Percentiles rank a stretch among this genome's conserved stretches.
Evolutionary conservation across 768 basidiomycete genomes (phyloP).

Genomic region (Russula compacta): DNA sequence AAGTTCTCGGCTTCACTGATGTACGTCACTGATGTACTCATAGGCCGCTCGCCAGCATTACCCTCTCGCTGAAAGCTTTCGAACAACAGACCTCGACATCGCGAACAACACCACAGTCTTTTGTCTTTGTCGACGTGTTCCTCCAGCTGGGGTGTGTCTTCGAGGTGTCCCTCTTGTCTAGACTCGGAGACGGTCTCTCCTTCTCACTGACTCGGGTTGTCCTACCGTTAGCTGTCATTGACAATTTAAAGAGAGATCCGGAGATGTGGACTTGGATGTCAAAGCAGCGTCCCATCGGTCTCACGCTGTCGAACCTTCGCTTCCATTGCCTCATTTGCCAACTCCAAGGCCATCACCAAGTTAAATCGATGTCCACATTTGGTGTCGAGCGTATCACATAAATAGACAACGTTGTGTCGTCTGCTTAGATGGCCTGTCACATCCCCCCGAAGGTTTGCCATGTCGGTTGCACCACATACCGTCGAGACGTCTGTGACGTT

Average conservation of each 20-base stretch:
- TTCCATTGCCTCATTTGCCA: background rate
- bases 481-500: slow-evolving; percentile 2
- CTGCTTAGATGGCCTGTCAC: background rate
- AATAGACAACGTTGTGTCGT: background rate
- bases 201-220: background rate
- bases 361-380: background rate
- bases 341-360: background rate
- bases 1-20: no score
- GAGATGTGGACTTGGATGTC: background rate
- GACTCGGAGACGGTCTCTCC: background rate
- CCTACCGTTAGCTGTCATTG: background rate
- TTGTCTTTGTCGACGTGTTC: no score
- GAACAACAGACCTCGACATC: no score
- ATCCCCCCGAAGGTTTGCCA: background rate
- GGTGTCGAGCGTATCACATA: background rate
- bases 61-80: no score
- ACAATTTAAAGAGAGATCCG: background rate
- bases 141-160: background rate
- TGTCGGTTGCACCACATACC: background rate
- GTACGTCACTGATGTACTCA: no score
- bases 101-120: no score
- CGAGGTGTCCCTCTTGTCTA: background rate
- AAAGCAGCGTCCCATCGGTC: background rate
- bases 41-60: no score
- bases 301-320: background rate